Evolutionary conservation across 345 rosid species (phyloP), one percentile per base, ranked within the genome.

Genomic region (Linum lewisii): DNA sequence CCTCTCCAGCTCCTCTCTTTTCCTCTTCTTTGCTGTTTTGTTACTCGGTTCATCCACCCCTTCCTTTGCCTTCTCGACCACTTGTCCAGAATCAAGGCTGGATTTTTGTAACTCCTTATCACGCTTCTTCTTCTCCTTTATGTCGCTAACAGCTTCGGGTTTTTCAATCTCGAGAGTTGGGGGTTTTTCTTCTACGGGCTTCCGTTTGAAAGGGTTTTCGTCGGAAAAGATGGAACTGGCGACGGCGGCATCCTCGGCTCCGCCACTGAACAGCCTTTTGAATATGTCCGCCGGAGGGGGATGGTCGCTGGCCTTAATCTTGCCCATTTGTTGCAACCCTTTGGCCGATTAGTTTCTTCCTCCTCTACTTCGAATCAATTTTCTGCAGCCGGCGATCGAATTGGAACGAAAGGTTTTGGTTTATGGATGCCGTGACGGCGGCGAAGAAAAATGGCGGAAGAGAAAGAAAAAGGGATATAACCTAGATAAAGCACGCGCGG

Each of bases 1-100:
- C 16, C 58, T 72, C 90, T 94, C 99, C 21, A 87, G 63, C 66
- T 90, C 99, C 66, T 90, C 97, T 65, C 96, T 82, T 75, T 87
- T 94, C 76, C 97, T 85, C 61, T 93, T 90, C 79, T 80, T 87
- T 71, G 60, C 80, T 75, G 66, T 77, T 58, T 61, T 68, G 56
- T 65, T 73, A 55, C n/a, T 18, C 56, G 15, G 13, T 36, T 24
- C 63, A 21, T 54, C 25, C 70, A 50, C 62, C 24, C 61, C 18
- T 66, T 36, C 7, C 24, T 51, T 52, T 47, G 23, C 6, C 59
- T 8, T 20, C 44, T 63, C 62, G 22, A 24, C 58, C 47, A 63
- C 70, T 54, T 22, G 58, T 57, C 44, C 51, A 0, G 14, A 20
- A 51, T 45, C 74, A 21, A 45, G 58, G 42, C 23, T 53, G n/a